Conservation (phyloP, 1,284 basidiomycete genomes). For the Tremellales sp. region DNA sequence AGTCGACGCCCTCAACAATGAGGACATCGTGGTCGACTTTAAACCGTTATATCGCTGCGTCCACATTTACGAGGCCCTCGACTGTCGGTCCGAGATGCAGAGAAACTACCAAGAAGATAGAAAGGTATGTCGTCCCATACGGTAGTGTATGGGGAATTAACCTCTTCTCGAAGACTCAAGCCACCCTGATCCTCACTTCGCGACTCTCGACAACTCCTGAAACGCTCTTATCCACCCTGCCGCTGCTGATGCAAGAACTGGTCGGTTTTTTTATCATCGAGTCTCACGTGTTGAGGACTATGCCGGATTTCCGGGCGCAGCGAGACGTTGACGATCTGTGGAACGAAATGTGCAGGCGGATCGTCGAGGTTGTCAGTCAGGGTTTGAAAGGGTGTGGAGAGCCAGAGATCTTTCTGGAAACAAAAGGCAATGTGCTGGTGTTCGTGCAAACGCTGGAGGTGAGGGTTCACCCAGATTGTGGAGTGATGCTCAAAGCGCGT, state of each 20-base stretch:
- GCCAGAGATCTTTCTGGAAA: conserved; percentile 74
- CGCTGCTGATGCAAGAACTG: conserved; percentile 77
- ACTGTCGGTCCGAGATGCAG: conserved; percentile 82
- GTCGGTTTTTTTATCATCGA: conserved; percentile 99
- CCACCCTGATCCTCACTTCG: conserved; percentile 83
- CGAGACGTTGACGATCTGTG: conserved; percentile 93
- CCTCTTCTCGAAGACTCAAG: conserved; percentile 73
- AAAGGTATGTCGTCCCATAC: conserved; percentile 57
- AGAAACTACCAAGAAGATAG: conserved; percentile 92
- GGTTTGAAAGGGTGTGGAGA: conserved; percentile 74
- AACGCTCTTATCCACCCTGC: conserved; percentile 52
- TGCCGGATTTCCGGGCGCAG: conserved; percentile 73
- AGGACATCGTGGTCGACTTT: conserved; percentile 84
- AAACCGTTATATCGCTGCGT: conserved; percentile 94
- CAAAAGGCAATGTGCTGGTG: conserved; percentile 77
- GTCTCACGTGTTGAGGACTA: conserved; percentile 83
- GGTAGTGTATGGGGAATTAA: not conserved
- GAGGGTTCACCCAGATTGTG: conserved; percentile 20
- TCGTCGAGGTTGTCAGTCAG: conserved; percentile 70
- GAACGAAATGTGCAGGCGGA: conserved; percentile 78
- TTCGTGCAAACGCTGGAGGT: conserved; percentile 95
- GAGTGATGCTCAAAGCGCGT: conserved; percentile 10
- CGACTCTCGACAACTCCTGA: conserved; percentile 48
- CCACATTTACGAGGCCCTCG: conserved; percentile 90
- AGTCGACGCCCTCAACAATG: conserved; percentile 91